Evolutionary conservation across 2,329 filamentous ascomycete species (phyloP), one percentile per base, ranked within the genome.

Genomic region (Cladophialophora exuberans): DNA sequence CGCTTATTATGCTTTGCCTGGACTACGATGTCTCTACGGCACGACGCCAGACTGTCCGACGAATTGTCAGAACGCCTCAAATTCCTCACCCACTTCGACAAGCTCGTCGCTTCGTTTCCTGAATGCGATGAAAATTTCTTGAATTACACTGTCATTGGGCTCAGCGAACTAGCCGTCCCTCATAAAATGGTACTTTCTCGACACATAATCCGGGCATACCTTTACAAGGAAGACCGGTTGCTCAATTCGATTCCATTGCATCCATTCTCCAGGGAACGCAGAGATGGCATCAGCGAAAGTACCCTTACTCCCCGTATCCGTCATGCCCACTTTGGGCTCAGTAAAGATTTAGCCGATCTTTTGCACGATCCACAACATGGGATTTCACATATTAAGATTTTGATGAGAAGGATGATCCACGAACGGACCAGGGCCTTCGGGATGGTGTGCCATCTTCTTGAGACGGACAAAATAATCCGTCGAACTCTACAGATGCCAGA

Each of bases 361-460:
- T 23, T 42, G 11, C 36, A 59, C 20, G 48, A 23, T 30, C 35
- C 54, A 13, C 48, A 43, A n/a, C 20, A 50, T n/a, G 33, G 51
- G 25, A 30, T 55, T 5, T 15, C 44, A 2, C 39, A 26, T 2
- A 52, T 55, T 39, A 48, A 54, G 15, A 31, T 43, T 18, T 23
- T 59, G 36, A 44, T 38, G 15, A 42, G 56, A 18, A 51, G 48
- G 28, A 48, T 59, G 56, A 66, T 70, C 65, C 3, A 69, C 54
- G 45, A 69, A 62, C 49, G 68, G 56, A 22, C 61, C 54, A 20
- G 65, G 41, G 10, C 47, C 42, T 41, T 70, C 56, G 13, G 44
- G 54, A 17, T 62, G 55, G 48, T 66, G 42, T 6, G 38, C 33
- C 23, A 46, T 22, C 62, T 59, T 17, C 64, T 67, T 65, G 53